Evolutionary conservation across 306 rosid genomes (phyloP).

Genomic region (Malus sieversii): DNA sequence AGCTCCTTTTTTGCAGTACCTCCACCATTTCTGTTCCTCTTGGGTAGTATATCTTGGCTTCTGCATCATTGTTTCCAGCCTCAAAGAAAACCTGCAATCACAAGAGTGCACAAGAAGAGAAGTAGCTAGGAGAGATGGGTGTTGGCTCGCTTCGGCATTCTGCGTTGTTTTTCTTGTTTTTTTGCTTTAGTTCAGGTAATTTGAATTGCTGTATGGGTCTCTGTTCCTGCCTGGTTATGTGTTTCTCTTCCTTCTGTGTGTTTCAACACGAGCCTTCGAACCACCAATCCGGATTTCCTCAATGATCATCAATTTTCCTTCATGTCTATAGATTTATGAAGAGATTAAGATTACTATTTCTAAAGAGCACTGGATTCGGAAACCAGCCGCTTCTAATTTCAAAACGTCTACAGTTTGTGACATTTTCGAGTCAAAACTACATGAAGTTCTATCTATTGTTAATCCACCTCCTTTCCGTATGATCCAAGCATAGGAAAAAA

Average conservation of each 20-base stretch:
- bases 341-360: not conserved
- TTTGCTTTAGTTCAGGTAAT: conserved; percentile 64
- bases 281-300: not conserved
- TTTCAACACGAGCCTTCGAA: not conserved
- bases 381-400: not conserved
- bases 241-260: not conserved
- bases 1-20: conserved; percentile 31
- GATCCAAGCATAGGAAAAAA: not conserved
- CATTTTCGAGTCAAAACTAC: not conserved
- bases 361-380: not conserved
- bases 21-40: conserved; percentile 32
- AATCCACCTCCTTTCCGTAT: not conserved
- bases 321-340: not conserved
- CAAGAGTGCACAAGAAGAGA: conserved; percentile 16
- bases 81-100: conserved; percentile 18
- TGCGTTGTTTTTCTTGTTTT: conserved; percentile 34
- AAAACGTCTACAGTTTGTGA: not conserved
- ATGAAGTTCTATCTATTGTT: not conserved
- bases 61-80: conserved; percentile 33
- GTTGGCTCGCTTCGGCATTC: conserved; percentile 27
- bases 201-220: conserved; percentile 2
- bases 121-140: conserved; percentile 42
- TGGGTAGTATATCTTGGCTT: conserved; percentile 50
- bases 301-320: not conserved
- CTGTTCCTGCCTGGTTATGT: conserved; percentile 4